Evolutionary conservation across 2,329 filamentous ascomycete species (phyloP), one percentile per base, ranked within the genome.

Genomic region (Claviceps monticola): DNA sequence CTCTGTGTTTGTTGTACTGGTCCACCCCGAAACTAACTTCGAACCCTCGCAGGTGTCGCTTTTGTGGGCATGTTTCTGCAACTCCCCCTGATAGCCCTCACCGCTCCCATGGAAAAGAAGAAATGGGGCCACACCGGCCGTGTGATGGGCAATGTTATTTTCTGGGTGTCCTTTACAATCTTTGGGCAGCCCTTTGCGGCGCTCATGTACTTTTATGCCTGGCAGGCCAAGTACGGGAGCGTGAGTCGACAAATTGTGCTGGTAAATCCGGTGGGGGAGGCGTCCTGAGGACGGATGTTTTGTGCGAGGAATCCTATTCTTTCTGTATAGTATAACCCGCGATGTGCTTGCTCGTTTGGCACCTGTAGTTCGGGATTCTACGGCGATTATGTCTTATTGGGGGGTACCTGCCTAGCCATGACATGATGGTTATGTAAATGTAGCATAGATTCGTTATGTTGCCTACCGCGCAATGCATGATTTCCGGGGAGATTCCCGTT

Each of bases 211-310:
- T 98, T 96, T 67, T 97, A 97, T 65, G 90, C 90, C 1, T 98
- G 93, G 91, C 91, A 97, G 70, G 88, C 88, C 51, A 97, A 97
- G 71, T 96, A 95, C 64, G 93, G 93, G 13, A 89, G 84, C 60
- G 84, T 90, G 21, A 87, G 78, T 57, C 73, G 70, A 58, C 63
- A 65, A 49, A 57, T 64, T 56, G 38, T 54, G 2, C 53, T 46
- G 7, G 29, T 41, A n/a, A 46, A 23, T 46, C 23, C 41, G 45
- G 5, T 37, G 34, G 26, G 48, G 41, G 39, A 41, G 11, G 19
- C n/a, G 46, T 52, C 41, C 13, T 50, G 34, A 49, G 46, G 29
- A 14, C 21, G 16, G 5, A 9, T 29, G 26, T 5, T 46, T 9
- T 5, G 5, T 41, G 14, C 17, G 38, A 39, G 26, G 26, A 9